A percentile compares a stretch with the other conserved stretches of the same genome.
These are phyloP conservation scores for Monosporascus cannonballus DNA, from an alignment of 2,329 filamentous ascomycete genomes.

Conservation along the genomic window DNA sequence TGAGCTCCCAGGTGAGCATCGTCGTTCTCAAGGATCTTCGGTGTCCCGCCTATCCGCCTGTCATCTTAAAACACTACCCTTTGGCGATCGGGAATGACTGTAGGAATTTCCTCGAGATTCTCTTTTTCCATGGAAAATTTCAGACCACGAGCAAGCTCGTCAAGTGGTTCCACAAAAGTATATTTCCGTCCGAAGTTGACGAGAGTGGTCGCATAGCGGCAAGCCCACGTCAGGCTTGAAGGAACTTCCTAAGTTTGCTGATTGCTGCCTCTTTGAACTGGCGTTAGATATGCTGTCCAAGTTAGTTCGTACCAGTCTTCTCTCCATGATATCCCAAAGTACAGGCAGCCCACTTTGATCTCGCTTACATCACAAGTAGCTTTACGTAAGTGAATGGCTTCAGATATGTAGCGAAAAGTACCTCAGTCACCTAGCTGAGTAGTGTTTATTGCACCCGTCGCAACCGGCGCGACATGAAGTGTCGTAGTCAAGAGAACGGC, in stretches of 20 bases:
- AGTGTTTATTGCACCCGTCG: too few species aligned
- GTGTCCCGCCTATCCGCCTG: neutral
- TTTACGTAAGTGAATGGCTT: too few species aligned
- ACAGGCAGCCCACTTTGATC: too few species aligned
- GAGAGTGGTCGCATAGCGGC: constrained; percentile 14
- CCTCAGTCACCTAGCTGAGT: too few species aligned
- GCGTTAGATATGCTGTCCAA: too few species aligned
- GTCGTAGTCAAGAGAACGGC: too few species aligned
- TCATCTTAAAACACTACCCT: neutral
- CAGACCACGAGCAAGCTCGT: constrained; percentile 14
- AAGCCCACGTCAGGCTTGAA: constrained; percentile 3
- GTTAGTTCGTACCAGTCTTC: too few species aligned
- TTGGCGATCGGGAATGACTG: neutral
- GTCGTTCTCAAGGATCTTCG: neutral
- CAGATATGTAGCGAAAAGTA: too few species aligned
- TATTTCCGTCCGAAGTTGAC: constrained; percentile 16
- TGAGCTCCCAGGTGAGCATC: neutral
- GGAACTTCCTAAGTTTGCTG: constrained; percentile 14
- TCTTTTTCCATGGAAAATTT: constrained; percentile 16
- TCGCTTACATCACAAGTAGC: too few species aligned
- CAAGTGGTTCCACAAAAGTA: constrained; percentile 12
- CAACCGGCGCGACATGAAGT: too few species aligned
- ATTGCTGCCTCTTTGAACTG: too few species aligned
- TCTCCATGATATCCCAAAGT: too few species aligned
- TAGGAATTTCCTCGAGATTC: constrained; percentile 2